Evolutionary conservation across 768 basidiomycete genomes (phyloP).

Genomic region (Boletus speciosus): DNA sequence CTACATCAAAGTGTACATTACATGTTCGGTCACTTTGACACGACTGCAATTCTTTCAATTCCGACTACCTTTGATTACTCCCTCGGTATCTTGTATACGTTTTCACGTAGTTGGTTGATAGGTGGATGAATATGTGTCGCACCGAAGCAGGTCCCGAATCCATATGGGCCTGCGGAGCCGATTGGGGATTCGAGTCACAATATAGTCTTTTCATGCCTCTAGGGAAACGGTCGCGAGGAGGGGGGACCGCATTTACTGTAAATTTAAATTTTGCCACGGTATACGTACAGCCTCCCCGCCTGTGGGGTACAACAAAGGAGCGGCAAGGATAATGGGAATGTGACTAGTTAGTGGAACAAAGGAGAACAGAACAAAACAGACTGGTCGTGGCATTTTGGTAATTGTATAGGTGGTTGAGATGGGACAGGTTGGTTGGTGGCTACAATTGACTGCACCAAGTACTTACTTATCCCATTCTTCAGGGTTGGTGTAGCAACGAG

Average conservation of each 20-base stretch:
- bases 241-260: neutral
- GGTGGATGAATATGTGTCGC: no score
- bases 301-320: constrained; percentile 16
- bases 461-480: no score
- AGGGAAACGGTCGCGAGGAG: neutral
- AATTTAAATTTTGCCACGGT: neutral
- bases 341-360: constrained; percentile 19
- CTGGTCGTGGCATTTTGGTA: neutral
- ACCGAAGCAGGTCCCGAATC: no score
- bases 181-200: neutral
- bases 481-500: constrained; percentile 5
- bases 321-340: constrained; percentile 16
- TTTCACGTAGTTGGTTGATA: no score
- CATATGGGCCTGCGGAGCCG: neutral
- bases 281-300: constrained; percentile 10
- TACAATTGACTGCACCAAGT: neutral
- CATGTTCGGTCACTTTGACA: no score
- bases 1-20: no score
- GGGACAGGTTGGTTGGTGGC: neutral
- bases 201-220: neutral
- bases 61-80: no score
- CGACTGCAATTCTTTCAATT: no score
- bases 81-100: no score
- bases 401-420: constrained; percentile 4
- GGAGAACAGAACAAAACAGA: neutral